Evolutionary conservation across 495 filamentous ascomycete species (phyloP), one percentile per base, ranked within the genome.

Genomic region (Annulohypoxylon nitens): DNA sequence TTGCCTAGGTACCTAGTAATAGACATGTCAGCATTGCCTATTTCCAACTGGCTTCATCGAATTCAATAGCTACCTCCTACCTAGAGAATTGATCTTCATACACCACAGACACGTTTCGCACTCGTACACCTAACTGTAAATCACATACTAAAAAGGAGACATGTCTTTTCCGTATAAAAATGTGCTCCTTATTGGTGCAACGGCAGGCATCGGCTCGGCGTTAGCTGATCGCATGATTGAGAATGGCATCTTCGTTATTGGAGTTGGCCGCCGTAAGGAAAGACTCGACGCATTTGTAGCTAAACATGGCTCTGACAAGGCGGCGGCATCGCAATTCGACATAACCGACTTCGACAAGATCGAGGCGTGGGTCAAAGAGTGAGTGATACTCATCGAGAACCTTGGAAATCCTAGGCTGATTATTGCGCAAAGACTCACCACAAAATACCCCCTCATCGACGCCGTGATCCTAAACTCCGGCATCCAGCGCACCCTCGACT

Each of bases 151-250:
- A 23, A 58, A 59, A n/a, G 12, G n/a, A 4, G 65, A 57, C 39
- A 89, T 90, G 88, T 67, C 85, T 3, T 90, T 91, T 75, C 81
- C 84, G 0, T 93, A 92, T 79, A 90, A 90, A 67, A 90, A 87
- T 64, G 87, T 92, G 34, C 89, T 94, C 18, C 74, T 93, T 63
- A 83, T 93, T 59, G 91, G 92, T 26, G 91, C 90, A 41, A 93
- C 91, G 11, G 87, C 87, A 16, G 91, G 92, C 63, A 93, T 94
- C 67, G 92, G 93, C 54, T 76, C 83, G 25, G 90, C 88, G 0
- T 81, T 94, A 26, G 89, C 91, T 2, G 84, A 86, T 64, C 88
- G 86, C 64, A 78, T 94, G 68, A 82, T 93, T 14, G 77, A 86
- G 25, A 85, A 87, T 58, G 91, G 89, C 26, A 83, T 84, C 75